phyloP scores from a whole-genome alignment of 805 yeast genomes.

The Kazachstania psychrophila region DNA sequence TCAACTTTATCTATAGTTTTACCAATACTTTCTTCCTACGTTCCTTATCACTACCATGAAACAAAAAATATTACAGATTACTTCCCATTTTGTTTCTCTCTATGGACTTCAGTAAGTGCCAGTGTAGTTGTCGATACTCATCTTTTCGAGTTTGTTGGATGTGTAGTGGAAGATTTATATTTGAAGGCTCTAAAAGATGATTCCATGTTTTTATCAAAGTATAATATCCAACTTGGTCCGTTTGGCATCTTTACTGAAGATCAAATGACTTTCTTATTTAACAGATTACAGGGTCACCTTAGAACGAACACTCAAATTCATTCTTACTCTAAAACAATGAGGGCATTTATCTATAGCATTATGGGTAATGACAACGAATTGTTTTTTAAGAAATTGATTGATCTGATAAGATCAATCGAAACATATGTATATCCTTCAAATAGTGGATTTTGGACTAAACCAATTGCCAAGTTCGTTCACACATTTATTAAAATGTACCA shows the following conservation, averaged over 20 bases:
- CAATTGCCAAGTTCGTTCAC: slow-evolving; percentile 57
- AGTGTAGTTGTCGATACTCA: slow-evolving; percentile 50
- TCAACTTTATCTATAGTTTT: slow-evolving; percentile 44
- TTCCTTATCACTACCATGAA: slow-evolving; percentile 38
- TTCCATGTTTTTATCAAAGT: slow-evolving; percentile 2
- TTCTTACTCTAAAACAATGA: slow-evolving; percentile 42
- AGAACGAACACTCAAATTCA: slow-evolving; percentile 31
- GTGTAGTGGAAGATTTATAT: slow-evolving; percentile 44
- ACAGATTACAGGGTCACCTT: slow-evolving; percentile 39
- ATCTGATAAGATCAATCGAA: slow-evolving; percentile 57
- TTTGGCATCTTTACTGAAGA: slow-evolving; percentile 56
- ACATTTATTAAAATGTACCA: slow-evolving; percentile 53
- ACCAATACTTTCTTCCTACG: slow-evolving; percentile 42
- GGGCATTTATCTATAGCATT: slow-evolving; percentile 45
- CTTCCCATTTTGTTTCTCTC: slow-evolving; percentile 56
- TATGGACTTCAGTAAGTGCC: slow-evolving; percentile 54
- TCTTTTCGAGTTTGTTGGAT: slow-evolving; percentile 55
- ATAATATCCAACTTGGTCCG: slow-evolving; percentile 30
- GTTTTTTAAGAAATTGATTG: slow-evolving; percentile 42
- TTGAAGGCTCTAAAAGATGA: slow-evolving; percentile 17
- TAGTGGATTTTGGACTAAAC: slow-evolving; percentile 75
- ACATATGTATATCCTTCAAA: slow-evolving; percentile 91
- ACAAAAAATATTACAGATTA: slow-evolving; percentile 42
- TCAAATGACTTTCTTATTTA: slow-evolving; percentile 54
- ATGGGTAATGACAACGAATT: slow-evolving; percentile 39